Conservation (phyloP, 202 grass and related monocot genomes). For the Hordeum pubiflorum region DNA sequence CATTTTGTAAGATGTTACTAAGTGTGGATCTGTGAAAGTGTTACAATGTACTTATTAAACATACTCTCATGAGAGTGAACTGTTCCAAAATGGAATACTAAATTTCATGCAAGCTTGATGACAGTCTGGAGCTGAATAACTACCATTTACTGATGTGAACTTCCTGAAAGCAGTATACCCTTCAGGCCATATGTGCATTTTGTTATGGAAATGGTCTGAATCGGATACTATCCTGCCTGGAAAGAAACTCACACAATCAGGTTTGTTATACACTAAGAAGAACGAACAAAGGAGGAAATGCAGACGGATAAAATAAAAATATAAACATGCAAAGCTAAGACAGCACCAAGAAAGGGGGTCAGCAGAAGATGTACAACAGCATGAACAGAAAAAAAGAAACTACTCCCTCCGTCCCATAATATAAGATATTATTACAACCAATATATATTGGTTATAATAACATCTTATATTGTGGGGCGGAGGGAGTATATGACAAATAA, state of each 20-base stretch:
- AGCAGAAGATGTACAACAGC: neutral
- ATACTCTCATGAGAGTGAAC: slow-evolving; percentile 6
- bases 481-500: neutral
- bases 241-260: slow-evolving; percentile 26
- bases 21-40: slow-evolving; percentile 63
- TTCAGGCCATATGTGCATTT: slow-evolving; percentile 94
- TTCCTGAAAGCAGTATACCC: slow-evolving; percentile 95
- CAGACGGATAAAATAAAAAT: neutral
- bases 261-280: neutral
- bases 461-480: too few relatives aligned
- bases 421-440: too few relatives aligned
- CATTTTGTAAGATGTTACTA: slow-evolving; percentile 79
- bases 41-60: slow-evolving; percentile 19
- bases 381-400: neutral
- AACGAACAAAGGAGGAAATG: slow-evolving; percentile 4
- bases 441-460: too few relatives aligned
- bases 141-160: slow-evolving; percentile 74
- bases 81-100: neutral
- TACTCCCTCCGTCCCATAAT: too few relatives aligned
- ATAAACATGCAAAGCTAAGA: slow-evolving; percentile 9
- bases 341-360: neutral
- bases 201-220: slow-evolving; percentile 95
- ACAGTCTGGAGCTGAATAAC: neutral
- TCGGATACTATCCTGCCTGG: slow-evolving; percentile 87
- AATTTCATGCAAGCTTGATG: neutral